These are phyloP conservation scores for Spergularia marina DNA, from an alignment of 148 eudicot genomes.

Conservation along the genomic window DNA sequence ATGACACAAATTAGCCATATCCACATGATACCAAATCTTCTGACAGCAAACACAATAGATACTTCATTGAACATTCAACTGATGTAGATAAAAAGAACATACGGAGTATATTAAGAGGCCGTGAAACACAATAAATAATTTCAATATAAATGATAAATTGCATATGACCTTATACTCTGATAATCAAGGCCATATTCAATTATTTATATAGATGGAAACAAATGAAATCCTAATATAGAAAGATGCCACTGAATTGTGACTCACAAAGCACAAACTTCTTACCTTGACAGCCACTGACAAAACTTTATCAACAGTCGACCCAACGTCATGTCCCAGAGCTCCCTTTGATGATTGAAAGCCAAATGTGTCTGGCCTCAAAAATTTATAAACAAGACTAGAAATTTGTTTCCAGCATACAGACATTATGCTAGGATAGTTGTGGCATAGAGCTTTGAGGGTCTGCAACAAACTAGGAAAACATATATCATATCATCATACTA, in stretches of 20 bases:
- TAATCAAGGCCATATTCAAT: neutral
- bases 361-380: constrained; percentile 39
- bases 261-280: constrained; percentile 14
- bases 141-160: neutral
- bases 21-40: neutral
- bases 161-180: neutral
- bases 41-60: constrained; percentile 1
- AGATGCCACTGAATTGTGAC: neutral
- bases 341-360: constrained; percentile 42
- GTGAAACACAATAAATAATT: neutral
- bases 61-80: neutral
- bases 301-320: constrained; percentile 57
- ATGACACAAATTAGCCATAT: constrained; percentile 1
- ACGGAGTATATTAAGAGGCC: neutral
- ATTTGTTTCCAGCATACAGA: constrained; percentile 66
- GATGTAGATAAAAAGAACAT: neutral
- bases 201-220: neutral
- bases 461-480: constrained; percentile 39
- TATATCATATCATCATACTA: constrained; percentile 19
- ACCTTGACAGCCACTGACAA: constrained; percentile 80
- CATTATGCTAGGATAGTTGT: constrained; percentile 79
- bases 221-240: neutral
- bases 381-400: constrained; percentile 43
- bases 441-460: constrained; percentile 94
- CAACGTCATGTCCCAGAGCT: constrained; percentile 38